A percentile compares a stretch with the other conserved stretches of the same genome.
These are phyloP conservation scores for Xerocomellus dryophilus DNA, from an alignment of 768 basidiomycete genomes.

Conservation along the genomic window DNA sequence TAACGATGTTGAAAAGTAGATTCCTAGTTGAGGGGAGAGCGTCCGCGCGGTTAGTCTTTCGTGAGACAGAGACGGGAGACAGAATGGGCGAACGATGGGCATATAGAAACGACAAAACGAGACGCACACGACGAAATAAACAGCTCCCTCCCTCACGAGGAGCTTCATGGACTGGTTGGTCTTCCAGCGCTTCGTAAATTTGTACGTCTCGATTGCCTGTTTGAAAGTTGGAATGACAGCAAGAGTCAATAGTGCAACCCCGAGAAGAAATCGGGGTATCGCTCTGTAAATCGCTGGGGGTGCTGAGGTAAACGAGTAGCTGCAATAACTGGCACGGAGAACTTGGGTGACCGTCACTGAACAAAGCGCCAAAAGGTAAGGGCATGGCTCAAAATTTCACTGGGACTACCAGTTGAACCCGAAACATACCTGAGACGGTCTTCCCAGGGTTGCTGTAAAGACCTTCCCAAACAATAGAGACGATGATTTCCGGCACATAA, in stretches of 20 bases:
- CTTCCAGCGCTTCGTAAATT: constrained; percentile 4
- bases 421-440: constrained; percentile 1
- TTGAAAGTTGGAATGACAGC: not conserved
- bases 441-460: not conserved
- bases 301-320: not conserved
- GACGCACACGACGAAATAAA: constrained; percentile 13
- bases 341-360: not conserved
- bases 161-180: not conserved
- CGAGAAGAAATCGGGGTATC: constrained; percentile 4
- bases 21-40: not conserved
- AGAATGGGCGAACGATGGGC: too few species aligned
- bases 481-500: not conserved
- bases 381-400: too few species aligned
- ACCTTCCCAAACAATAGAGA: not conserved
- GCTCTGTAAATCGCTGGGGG: not conserved
- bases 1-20: not conserved
- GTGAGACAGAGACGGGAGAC: not conserved
- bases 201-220: not conserved
- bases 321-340: not conserved
- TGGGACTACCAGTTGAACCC: not conserved
- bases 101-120: not conserved
- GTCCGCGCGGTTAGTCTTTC: not conserved
- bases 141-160: constrained; percentile 2
- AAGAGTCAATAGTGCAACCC: not conserved
- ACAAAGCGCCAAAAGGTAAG: not conserved